Evolutionary conservation across 441 rosid species (phyloP), one percentile per base, ranked within the genome.

Genomic region (Gossypium gossypioides): DNA sequence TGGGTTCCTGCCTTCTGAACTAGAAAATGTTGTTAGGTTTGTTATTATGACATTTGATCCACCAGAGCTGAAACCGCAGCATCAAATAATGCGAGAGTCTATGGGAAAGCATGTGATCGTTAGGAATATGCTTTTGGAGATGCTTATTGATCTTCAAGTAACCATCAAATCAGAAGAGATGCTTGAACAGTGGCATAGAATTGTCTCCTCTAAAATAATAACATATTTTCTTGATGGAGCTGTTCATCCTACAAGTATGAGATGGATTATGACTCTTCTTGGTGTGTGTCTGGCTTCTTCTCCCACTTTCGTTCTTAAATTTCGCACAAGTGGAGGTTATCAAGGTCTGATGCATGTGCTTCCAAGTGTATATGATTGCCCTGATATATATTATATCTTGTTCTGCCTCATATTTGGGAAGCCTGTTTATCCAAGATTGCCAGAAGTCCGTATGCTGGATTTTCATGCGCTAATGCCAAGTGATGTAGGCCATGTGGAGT

Each of bases 191-290:
- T 96, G 99, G 99, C 97, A 96, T 86, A 96, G 92, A 87, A 92
- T 84, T 69, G 98, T 96, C 69, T 96, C 99, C 56, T 96, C 98
- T 79, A 96, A 91, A 80, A 81, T 96, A 88, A 87, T 96, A 51
- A 87, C 98, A 59, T 96, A 93, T 86, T 96, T 96, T 78, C 97
- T 96, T 62, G 99, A 96, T 81, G 99, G 89, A 88, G 96, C 98
- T 85, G 98, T 88, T 69, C 98, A 96, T 87, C 98, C 99, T 78
- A 96, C 98, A 19, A 92, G 98, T 72, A 96, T 96, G 98, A 93
- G 99, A 87, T 96, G 99, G 98, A 91, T 96, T 83, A 91, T 93
- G 97, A 96, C 99, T 75, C 96, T 96, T 77, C 98, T 96, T 57
- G 98, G 99, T 68, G 96, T 91, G 66, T 92, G 93, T 82, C 93